These are phyloP conservation scores for Xylaria polymorpha DNA, from an alignment of 2,329 filamentous ascomycete genomes.

Conservation along the genomic window DNA sequence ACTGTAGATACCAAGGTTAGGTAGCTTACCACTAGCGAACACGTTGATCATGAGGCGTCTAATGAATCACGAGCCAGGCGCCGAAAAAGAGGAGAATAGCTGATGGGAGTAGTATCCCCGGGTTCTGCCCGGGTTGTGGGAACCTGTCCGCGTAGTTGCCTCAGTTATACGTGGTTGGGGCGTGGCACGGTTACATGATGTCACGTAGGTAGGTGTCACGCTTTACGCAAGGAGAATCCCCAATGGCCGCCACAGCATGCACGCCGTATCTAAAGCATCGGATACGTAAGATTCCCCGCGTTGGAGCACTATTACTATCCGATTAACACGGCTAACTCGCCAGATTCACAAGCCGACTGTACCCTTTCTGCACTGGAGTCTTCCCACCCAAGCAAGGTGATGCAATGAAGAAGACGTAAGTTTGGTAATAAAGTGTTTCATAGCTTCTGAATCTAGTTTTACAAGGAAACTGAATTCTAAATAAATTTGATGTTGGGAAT, in stretches of 20 bases:
- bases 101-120: not conserved
- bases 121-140: not conserved
- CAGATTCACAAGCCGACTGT: not conserved
- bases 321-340: not conserved
- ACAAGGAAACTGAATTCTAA: not conserved
- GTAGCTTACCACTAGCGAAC: not conserved
- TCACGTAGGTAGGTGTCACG: not conserved
- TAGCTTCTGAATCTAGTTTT: not conserved
- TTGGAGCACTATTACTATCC: slow-evolving; percentile 4
- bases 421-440: not conserved
- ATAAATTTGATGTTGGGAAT: not conserved
- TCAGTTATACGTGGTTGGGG: too few species aligned
- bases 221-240: slow-evolving; percentile 1
- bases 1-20: not conserved
- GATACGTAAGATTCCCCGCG: slow-evolving; percentile 15
- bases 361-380: not conserved
- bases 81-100: not conserved
- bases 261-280: not conserved
- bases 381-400: not conserved
- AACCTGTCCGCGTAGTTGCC: too few species aligned
- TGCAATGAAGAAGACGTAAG: not conserved
- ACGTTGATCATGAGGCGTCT: not conserved
- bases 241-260: not conserved
- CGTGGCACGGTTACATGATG: not conserved
- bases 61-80: not conserved